Base-by-base conservation (phyloP, 768 basidiomycete genomes). In the Collybia sordida region DNA sequence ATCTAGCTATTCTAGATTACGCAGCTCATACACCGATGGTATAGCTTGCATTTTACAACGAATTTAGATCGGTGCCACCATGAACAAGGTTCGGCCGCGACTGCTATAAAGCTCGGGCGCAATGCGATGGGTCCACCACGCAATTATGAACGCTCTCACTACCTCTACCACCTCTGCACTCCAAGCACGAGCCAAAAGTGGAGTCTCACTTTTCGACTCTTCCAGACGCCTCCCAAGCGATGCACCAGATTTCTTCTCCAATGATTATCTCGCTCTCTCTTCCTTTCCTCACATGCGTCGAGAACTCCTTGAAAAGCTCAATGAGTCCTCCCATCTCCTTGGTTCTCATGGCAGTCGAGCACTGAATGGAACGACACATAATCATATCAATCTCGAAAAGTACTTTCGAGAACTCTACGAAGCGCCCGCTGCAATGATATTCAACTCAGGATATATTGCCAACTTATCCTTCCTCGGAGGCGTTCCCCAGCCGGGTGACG, bases 361-460 rank as follows among this genome's bases (percentile, higher is more conserved):
- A 1, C 60, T 74, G 4, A 46, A 15, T 18, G 6, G 14, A 7
- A 22, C 35, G 18, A 18, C 45, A 35, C 75, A 72, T 49, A 80
- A 79, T 40, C 78, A 80, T 55, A 52, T 63, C 23, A 57, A 59
- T 12, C 62, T 82, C 17, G 81, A 81, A 57, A 43, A 49, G 15
- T 68, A 73, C 6, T 63, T 80, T 37, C 56, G 59, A 4, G 28
- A 34, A 3, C 71, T 71, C 60, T 79, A 74, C 62, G 42, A 59
- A 11, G 59, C 71, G 0, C 67, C 73, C 4, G 59, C 75, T 0
- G 78, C 78, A 0, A 62, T 83, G 8, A 62, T 82, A 1, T 79
- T 80, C 66, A 74, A 72, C 56, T 78, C 78, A 1, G 81, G 82
- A 22, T 81, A 70, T 60, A 76, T 72, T 54, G 81, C 81, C 39